Evolutionary conservation across 2,329 filamentous ascomycete genomes (phyloP), one percentile per base, ranked within the genome.

Genomic region (Scleromitrula shiraiana): DNA sequence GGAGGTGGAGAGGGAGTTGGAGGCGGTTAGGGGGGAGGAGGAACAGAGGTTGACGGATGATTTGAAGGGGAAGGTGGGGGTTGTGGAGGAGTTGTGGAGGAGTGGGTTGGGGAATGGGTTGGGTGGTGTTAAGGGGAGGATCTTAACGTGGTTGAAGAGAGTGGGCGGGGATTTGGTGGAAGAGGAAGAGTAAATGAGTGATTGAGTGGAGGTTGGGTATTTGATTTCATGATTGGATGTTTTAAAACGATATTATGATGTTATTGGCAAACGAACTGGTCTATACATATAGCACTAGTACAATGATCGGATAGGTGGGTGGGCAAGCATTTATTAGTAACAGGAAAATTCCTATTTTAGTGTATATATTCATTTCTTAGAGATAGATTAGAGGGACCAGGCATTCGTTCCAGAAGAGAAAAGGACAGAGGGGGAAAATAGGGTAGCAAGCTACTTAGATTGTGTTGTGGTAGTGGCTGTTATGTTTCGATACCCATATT

Each of bases 61-160:
- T 62, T 67, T 97, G 56, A 93, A 97, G 68, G 91, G 96, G 61
- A 95, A 94, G 67, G 93, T 96, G 2, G 79, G 83, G 26, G 80
- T 90, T 54, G 87, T 97, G 27, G 89, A 95, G 67, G 85, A 88
- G 46, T 88, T 95, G 67, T 97, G 93, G 91, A 74, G 77, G 29
- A 86, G 88, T 59, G 89, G 87, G 5, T 71, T 97, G n/a, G 91
- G 90, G 1, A 81, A 82, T 53, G 79, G 82, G 47, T 75, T 97
- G 57, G 78, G 77, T 52, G 76, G 73, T 14, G 82, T 90, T 53
- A 91, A 87, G 67, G 78, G 81, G 62, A 73, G 84, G 44, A 83
- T 95, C 9, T 19, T 46, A 19, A 30, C 17, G 7, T 46, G 43
- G 24, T 90, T 82, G 70, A 42, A 71, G 96, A 57, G 67, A 88